Conservation (phyloP, 108 stramenopile species). For the Licmophora abbreviata region DNA sequence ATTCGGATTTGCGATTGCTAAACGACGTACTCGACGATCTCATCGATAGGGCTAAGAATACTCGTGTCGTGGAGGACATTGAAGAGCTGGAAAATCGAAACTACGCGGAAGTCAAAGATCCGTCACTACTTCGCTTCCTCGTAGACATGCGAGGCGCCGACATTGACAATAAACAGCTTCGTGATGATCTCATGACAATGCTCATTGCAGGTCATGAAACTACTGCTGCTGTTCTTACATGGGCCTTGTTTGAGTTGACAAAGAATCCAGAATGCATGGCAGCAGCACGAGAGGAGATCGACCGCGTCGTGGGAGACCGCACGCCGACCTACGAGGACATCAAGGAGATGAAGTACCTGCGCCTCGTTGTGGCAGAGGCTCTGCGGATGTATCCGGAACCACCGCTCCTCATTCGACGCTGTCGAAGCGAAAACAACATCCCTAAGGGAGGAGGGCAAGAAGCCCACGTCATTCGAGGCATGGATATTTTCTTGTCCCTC, state of each 20-base stretch:
- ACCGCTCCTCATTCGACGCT: conserved; percentile 90
- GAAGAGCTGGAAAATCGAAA: conserved; percentile 88
- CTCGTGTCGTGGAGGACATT: conserved; percentile 75
- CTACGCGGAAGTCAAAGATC: conserved; percentile 84
- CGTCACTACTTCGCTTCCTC: conserved; percentile 87
- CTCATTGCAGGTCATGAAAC: conserved; percentile 97
- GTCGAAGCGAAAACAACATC: conserved; percentile 73
- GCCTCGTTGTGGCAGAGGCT: conserved; percentile 84
- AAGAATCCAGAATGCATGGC: conserved; percentile 76
- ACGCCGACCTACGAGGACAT: conserved; percentile 80
- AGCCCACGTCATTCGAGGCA: conserved; percentile 81
- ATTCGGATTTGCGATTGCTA: conserved; percentile 77
- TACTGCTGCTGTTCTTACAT: conserved; percentile 92
- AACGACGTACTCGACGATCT: conserved; percentile 87
- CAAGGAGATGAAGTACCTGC: conserved; percentile 70
- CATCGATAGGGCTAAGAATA: conserved; percentile 74
- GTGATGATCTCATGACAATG: conserved; percentile 97
- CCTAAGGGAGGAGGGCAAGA: conserved; percentile 78
- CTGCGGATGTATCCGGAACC: conserved; percentile 92
- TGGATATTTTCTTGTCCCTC: conserved; percentile 92
- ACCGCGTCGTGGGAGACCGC: conserved; percentile 83
- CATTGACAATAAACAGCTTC: conserved; percentile 87
- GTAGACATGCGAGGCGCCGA: conserved; percentile 94
- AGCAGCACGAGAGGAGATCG: conserved; percentile 76
- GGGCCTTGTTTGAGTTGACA: conserved; percentile 90